Percentiles rank a stretch among this genome's conserved stretches.
Conservation (phyloP, 2,329 filamentous ascomycete genomes). For the Fusarium temperatum region DNA sequence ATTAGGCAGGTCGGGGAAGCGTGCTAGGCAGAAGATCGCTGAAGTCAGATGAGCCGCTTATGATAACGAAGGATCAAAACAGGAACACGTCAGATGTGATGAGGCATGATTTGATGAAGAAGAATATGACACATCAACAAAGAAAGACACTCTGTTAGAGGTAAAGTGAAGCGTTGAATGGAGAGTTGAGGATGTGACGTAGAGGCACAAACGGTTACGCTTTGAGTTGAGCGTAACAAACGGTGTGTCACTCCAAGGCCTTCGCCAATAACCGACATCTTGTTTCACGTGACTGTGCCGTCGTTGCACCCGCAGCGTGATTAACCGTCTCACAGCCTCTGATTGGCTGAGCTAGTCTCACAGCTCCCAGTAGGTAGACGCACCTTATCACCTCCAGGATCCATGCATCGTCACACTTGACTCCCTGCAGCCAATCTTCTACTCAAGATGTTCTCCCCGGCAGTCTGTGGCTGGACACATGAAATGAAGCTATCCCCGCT, state of each 20-base stretch:
- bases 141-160: background rate
- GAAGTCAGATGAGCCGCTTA: slow-evolving; percentile 2
- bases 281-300: slow-evolving; percentile 29
- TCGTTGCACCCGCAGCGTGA: slow-evolving; percentile 12
- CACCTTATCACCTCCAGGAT: slow-evolving; percentile 30
- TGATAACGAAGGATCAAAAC: background rate
- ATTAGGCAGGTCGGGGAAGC: slow-evolving; percentile 35
- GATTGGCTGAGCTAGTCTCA: slow-evolving; percentile 22
- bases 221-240: slow-evolving; percentile 24
- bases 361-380: background rate
- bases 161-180: background rate
- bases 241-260: background rate
- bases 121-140: background rate
- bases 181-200: slow-evolving; percentile 3
- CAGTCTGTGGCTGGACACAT: slow-evolving; percentile 28
- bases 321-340: background rate
- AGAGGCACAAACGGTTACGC: slow-evolving; percentile 20
- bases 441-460: slow-evolving; percentile 18
- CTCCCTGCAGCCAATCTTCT: slow-evolving; percentile 29
- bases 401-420: slow-evolving; percentile 33
- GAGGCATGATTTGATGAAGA: background rate
- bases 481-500: slow-evolving; percentile 15
- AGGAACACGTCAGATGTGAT: background rate
- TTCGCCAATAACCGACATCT: slow-evolving; percentile 1
- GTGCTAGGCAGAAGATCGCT: slow-evolving; percentile 11